These are phyloP conservation scores for Pichia sp. DNA, from an alignment of 1,139 yeast genomes.

Conservation along the genomic window DNA sequence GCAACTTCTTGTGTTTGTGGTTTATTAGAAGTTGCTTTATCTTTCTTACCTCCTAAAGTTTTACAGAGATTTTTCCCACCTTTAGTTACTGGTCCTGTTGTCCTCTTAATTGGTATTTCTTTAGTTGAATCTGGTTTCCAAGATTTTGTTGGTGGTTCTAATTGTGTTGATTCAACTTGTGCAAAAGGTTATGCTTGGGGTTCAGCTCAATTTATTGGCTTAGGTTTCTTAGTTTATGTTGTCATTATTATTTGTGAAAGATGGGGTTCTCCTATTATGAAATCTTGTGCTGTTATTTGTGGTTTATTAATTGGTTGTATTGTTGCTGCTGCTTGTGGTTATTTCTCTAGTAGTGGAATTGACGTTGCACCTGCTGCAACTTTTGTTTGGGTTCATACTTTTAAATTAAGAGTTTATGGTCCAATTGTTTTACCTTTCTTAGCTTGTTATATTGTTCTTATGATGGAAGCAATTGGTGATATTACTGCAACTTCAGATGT, in stretches of 20 bases:
- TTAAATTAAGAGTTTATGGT: slow-evolving; percentile 66
- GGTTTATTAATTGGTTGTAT: slow-evolving; percentile 85
- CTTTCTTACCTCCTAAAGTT: slow-evolving; percentile 67
- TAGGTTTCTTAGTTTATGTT: slow-evolving; percentile 75
- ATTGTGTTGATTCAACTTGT: slow-evolving; percentile 42
- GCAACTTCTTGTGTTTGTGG: slow-evolving; percentile 79
- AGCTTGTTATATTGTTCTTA: slow-evolving; percentile 70
- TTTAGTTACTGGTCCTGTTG: slow-evolving; percentile 88
- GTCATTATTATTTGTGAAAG: slow-evolving; percentile 70
- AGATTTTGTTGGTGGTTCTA: slow-evolving; percentile 88
- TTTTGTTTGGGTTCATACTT: slow-evolving; percentile 82
- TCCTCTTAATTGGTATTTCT: slow-evolving; percentile 67
- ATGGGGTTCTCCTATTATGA: slow-evolving; percentile 93
- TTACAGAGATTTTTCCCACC: slow-evolving; percentile 79
- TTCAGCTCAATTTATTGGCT: slow-evolving; percentile 74
- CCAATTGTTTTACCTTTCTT: slow-evolving; percentile 79
- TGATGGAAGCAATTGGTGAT: slow-evolving; percentile 93
- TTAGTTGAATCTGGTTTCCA: slow-evolving; percentile 65
- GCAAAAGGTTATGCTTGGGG: slow-evolving; percentile 67
- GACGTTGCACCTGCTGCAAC: slow-evolving; percentile 75
- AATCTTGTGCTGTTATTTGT: slow-evolving; percentile 81
- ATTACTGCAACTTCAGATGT: slow-evolving; percentile 91
- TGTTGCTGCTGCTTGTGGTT: slow-evolving; percentile 86
- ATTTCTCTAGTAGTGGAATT: slow-evolving; percentile 53
- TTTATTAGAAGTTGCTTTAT: slow-evolving; percentile 59